phyloP scores from a whole-genome alignment of 768 basidiomycete genomes.

The Gloeopeniophorella convolvens region DNA sequence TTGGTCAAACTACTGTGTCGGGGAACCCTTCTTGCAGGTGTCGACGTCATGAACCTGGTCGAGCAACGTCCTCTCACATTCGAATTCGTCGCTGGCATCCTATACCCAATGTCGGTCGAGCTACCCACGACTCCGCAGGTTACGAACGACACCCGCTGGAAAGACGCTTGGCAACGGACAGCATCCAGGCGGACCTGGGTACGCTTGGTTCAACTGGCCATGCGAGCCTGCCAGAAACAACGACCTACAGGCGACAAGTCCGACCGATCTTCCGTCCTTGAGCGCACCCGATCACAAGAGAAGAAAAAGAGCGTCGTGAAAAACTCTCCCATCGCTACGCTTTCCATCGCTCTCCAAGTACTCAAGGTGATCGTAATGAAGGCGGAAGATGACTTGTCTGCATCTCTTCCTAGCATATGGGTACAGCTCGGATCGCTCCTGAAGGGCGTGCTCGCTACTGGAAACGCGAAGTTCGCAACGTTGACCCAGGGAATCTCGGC shows the following conservation, averaged over 20 bases:
- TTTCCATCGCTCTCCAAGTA: slow-evolving; percentile 53
- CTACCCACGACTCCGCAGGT: slow-evolving; percentile 47
- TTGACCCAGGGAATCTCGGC: slow-evolving; percentile 37
- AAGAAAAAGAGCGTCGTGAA: slow-evolving; percentile 26
- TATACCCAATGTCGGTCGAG: slow-evolving; percentile 53
- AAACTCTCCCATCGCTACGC: slow-evolving; percentile 25
- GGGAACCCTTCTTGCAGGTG: slow-evolving; percentile 41
- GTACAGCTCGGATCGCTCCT: slow-evolving; percentile 50
- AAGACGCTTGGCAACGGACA: slow-evolving; percentile 42
- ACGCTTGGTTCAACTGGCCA: slow-evolving; percentile 52
- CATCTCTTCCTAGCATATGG: slow-evolving; percentile 54
- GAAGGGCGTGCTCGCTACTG: slow-evolving; percentile 44
- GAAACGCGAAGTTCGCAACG: slow-evolving; percentile 58
- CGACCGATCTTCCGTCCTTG: slow-evolving; percentile 23
- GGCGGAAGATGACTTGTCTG: slow-evolving; percentile 53
- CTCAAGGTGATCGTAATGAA: slow-evolving; percentile 62
- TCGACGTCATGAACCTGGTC: slow-evolving; percentile 49
- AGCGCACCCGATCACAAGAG: slow-evolving; percentile 44
- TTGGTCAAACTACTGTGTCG: slow-evolving; percentile 30
- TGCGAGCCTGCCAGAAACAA: slow-evolving; percentile 43
- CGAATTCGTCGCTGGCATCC: slow-evolving; percentile 54
- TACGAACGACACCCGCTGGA: slow-evolving; percentile 33
- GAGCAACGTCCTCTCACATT: slow-evolving; percentile 50
- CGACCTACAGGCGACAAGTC: slow-evolving; percentile 26
- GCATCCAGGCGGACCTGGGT: slow-evolving; percentile 49